Evolutionary conservation across 2,329 filamentous ascomycete genomes (phyloP), one percentile per base, ranked within the genome.

Genomic region (Curvularia sp.): DNA sequence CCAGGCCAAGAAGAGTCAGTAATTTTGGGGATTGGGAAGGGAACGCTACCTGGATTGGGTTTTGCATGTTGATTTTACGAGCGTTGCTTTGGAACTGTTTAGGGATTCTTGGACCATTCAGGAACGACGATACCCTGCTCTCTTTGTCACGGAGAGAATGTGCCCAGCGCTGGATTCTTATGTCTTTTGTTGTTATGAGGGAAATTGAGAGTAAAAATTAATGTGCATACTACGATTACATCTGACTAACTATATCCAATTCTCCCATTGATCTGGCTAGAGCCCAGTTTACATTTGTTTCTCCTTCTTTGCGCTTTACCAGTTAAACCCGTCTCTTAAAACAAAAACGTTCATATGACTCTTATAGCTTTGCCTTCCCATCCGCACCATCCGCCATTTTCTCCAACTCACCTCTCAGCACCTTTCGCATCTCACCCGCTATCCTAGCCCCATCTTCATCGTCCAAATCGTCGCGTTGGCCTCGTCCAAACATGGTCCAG

Each of bases 401-500:
- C 58, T 64, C 64, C 9, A 80, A 52, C 65, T 80, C 78, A 38
- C 67, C 67, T 49, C 69, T 71, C 41, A 83, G 52, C n/a, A 76
- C 77, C 31, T 64, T 70, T 55, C 81, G 71, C 71, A 78, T 76
- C 67, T 82, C 79, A 43, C 74, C 82, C 6, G 89, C 89, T 61
- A 94, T 72, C 55, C 71, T 78, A 18, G 74, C 82, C 0, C 85
- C 91, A 65, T 93, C 90, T 10, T 90, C 88, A 39, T 93, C 90
- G 67, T 93, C 90, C 55, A 94, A 72, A 61, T 94, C 91, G 63
- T 89, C 86, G 55, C 91, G 80, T 72, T 84, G 82, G 0, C 91
- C 91, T 13, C 88, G 79, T 0, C 91, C 91, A 80, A 94, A 94
- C 90, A 93, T 93, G 47, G 89, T 92, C 79, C 92, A 93, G 73